phyloP scores from a whole-genome alignment of 2,329 filamentous ascomycete genomes.

The Thielaviopsis populi region DNA sequence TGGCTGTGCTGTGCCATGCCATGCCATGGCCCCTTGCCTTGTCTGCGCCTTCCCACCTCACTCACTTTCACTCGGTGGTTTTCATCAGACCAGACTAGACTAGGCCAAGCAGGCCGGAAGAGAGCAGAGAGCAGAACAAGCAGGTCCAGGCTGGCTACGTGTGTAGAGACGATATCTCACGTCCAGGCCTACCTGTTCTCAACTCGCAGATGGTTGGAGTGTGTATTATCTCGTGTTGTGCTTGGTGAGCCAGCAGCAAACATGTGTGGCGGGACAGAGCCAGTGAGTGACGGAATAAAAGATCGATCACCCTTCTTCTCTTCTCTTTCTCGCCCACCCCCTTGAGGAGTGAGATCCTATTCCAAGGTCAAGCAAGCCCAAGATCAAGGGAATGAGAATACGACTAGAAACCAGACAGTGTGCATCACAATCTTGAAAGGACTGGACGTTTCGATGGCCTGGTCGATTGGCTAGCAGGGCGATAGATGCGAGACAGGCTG shows the following conservation, averaged over 20 bases:
- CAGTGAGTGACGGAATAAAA: too few species aligned
- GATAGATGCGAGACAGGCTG: neutral
- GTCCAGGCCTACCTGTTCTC: too few species aligned
- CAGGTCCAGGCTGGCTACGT: too few species aligned
- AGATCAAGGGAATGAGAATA: neutral
- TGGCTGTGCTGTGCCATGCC: neutral
- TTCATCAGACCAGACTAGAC: too few species aligned
- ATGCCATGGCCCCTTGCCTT: neutral
- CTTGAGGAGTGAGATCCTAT: neutral
- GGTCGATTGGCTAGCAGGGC: neutral
- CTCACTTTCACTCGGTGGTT: neutral
- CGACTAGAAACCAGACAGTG: neutral
- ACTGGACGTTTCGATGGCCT: neutral
- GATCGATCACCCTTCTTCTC: neutral
- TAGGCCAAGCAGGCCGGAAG: too few species aligned
- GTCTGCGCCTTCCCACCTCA: neutral
- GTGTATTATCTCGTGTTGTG: too few species aligned
- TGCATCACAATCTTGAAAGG: neutral
- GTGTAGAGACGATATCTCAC: too few species aligned
- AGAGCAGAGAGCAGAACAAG: too few species aligned
- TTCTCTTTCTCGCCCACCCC: neutral
- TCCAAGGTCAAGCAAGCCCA: neutral
- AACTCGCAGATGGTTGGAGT: too few species aligned
- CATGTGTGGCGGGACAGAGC: too few species aligned
- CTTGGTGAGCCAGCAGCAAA: too few species aligned